These are phyloP conservation scores for Myriangium duriaei DNA, from an alignment of 2,329 filamentous ascomycete species.

Conservation along the genomic window DNA sequence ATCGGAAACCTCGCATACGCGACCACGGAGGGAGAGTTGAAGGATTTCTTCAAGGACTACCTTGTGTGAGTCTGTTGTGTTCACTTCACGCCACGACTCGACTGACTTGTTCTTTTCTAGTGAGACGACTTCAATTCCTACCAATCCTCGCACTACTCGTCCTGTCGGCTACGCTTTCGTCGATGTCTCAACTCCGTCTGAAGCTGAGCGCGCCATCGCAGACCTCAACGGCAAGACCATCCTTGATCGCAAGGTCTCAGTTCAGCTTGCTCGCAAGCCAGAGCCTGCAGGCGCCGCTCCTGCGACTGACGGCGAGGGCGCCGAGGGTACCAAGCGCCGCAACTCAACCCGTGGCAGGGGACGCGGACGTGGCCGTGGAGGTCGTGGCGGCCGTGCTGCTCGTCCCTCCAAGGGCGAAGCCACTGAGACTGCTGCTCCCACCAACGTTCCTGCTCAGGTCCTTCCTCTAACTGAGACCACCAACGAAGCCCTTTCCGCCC, in stretches of 20 bases:
- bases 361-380: conserved; percentile 49
- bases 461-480: conserved; percentile 39
- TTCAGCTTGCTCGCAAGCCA: conserved; percentile 95
- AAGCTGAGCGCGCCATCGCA: conserved; percentile 88
- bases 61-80: conserved; percentile 66
- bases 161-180: conserved; percentile 99
- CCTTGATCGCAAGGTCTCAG: conserved; percentile 95
- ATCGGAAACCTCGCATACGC: conserved; percentile 99
- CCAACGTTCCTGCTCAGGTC: conserved; percentile 40
- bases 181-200: conserved; percentile 84
- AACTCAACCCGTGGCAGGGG: conserved; percentile 43
- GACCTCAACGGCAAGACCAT: conserved; percentile 97
- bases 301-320: conserved; percentile 57
- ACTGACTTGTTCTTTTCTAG: conserved; percentile 38
- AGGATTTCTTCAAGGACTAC: conserved; percentile 99
- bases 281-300: conserved; percentile 71
- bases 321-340: conserved; percentile 47
- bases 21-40: conserved; percentile 99
- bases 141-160: conserved; percentile 97
- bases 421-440: conserved; percentile 36
- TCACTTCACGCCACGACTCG: conserved; percentile 13
- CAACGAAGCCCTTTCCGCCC: conserved; percentile 44
- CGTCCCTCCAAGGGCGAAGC: conserved; percentile 11
- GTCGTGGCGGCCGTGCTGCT: conserved; percentile 40
- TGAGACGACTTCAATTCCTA: conserved; percentile 97